Evolutionary conservation across 2,329 filamentous ascomycete genomes (phyloP).

Genomic region (Phialemoniopsis sp.): DNA sequence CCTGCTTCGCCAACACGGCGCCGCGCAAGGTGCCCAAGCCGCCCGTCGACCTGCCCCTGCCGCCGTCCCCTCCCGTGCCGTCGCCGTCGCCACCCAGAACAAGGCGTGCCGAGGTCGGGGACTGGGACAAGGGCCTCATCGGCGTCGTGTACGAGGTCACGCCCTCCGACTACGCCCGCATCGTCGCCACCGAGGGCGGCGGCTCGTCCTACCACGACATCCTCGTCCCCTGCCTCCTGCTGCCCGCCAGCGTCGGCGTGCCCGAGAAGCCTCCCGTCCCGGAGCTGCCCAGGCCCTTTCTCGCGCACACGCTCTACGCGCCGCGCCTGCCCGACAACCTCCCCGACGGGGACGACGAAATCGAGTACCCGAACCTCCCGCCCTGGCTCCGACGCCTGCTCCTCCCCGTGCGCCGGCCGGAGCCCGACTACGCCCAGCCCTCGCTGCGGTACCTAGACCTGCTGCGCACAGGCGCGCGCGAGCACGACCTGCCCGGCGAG

Average conservation of each 20-base stretch:
- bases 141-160: conserved; percentile 97
- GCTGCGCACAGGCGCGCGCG: conserved; percentile 71
- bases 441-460: conserved; percentile 80
- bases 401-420: conserved; percentile 47
- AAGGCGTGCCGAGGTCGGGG: conserved; percentile 4
- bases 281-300: conserved; percentile 57
- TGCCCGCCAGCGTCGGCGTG: conserved; percentile 56
- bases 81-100: conserved; percentile 2
- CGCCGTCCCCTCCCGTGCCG: conserved; percentile 9
- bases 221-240: conserved; percentile 69
- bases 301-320: conserved; percentile 80
- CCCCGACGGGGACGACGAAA: conserved; percentile 14
- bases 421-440: conserved; percentile 73
- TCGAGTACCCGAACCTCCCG: conserved; percentile 6
- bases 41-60: conserved; percentile 17
- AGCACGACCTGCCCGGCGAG: conserved; percentile 73
- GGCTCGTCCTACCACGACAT: conserved; percentile 83
- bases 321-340: conserved; percentile 44
- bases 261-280: conserved; percentile 61
- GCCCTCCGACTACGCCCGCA: conserved; percentile 72
- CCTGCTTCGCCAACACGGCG: conserved; percentile 84
- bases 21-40: conserved; percentile 49
- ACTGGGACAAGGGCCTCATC: conserved; percentile 78
- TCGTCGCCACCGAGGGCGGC: conserved; percentile 87
- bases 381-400: conserved; percentile 36